Percentiles rank a stretch among this genome's conserved stretches.
Evolutionary conservation across 192 early-diverging fungal species (phyloP).

Genomic region (Chytriomyces hyalinus): DNA sequence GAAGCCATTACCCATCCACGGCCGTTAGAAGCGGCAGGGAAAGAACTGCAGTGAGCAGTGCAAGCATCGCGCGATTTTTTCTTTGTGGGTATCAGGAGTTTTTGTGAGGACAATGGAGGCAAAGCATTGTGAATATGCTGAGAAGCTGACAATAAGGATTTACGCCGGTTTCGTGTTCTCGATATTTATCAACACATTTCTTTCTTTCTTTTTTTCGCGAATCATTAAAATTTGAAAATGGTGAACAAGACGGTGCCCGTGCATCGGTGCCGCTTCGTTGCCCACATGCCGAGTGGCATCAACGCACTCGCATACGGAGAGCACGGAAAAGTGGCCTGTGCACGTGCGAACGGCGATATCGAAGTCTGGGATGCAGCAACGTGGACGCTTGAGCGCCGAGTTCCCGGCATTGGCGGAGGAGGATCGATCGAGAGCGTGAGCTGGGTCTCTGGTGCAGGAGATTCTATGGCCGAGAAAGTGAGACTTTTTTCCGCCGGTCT

Average conservation of each 20-base stretch:
- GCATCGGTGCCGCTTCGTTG: conserved; percentile 73
- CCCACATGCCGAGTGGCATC: conserved; percentile 84
- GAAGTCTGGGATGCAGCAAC: conserved; percentile 85
- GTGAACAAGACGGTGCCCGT: conserved; percentile 20
- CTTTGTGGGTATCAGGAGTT: too few relatives aligned
- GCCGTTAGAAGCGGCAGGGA: too few relatives aligned
- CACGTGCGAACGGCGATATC: conserved; percentile 89
- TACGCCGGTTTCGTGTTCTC: too few relatives aligned
- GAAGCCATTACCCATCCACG: too few relatives aligned
- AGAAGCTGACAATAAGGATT: too few relatives aligned
- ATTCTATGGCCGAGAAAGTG: conserved; percentile 62
- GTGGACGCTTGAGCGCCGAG: conserved; percentile 82
- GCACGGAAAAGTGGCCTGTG: conserved; percentile 69
- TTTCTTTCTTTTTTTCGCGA: conserved; percentile 20
- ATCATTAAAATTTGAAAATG: not conserved
- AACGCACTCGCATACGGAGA: conserved; percentile 71
- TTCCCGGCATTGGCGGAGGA: conserved; percentile 77
- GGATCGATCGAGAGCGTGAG: conserved; percentile 76
- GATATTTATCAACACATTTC: not conserved
- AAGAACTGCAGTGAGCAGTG: too few relatives aligned
- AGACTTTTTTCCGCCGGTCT: conserved; percentile 87
- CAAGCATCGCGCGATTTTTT: too few relatives aligned
- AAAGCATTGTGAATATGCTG: too few relatives aligned
- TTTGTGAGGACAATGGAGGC: too few relatives aligned
- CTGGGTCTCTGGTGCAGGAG: conserved; percentile 72